Base-by-base conservation (phyloP, 768 basidiomycete species). In the Boletus coccyginus region DNA sequence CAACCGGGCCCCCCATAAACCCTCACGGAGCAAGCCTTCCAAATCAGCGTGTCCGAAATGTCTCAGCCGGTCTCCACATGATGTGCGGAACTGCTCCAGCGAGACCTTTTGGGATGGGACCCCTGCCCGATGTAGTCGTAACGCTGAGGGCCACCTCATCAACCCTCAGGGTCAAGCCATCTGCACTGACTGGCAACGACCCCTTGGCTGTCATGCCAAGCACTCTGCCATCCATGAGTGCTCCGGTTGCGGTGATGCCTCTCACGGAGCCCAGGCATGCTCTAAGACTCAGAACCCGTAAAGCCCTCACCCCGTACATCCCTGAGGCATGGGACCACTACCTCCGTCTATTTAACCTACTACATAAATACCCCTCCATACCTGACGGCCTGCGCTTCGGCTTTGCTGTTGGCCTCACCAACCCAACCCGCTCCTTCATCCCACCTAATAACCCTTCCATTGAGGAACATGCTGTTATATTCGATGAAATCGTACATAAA, bases 241-340 rank as follows among this genome's bases (percentile, higher is more conserved):
- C 17, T 45, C 44, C 0, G 17, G 17, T 0, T 45, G 44, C 2
- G 11, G 29, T 3, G 6, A 12, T 0, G 0, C 6, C 1, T 3
- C 9, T 0, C 44, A 45, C 2, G 10, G 44, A 7, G 29, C 44
- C 17, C 44, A 45, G 2, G 9, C 17, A 11, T 45, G 17, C 17
- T 0, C 29, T 45, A 29, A 45, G 12, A 16, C 44, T 45, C 44
- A 31, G 44, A 27, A 31, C 17, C 17, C 6, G 2, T 31, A 31
- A 3, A 4, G 46, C 46, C 0, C n/a, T 33, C 2, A 46, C 8
- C 0, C 19, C 46, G 0, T 46, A 46, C 7, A 11, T 19, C 1
- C 31, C 31, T 0, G 5, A 46, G 1, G 19, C 31, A 3, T 46
- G 46, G 31, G 31, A 38, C 6, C 36, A 38, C 14, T 38, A 38